Evolutionary conservation across 2,329 filamentous ascomycete species (phyloP), one percentile per base, ranked within the genome.

Genomic region (Exophiala sp.): DNA sequence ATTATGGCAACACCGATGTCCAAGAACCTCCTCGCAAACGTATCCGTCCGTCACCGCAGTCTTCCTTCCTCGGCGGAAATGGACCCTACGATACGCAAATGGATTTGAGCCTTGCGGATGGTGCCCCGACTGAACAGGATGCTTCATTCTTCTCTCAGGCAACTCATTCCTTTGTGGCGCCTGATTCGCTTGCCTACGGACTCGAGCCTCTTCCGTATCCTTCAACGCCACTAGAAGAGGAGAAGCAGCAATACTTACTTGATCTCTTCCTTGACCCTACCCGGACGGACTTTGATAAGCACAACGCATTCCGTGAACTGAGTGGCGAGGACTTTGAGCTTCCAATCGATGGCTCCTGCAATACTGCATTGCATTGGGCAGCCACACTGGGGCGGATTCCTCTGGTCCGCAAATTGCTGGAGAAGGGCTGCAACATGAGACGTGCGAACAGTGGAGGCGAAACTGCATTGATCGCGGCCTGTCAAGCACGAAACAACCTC

Each of bases 281-380:
- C 5, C 75, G 81, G 9, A 81, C 80, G 6, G 86, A 94, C 57
- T 83, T 77, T 56, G 78, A 82, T 1, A 82, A 84, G 48, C 85
- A 91, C 61, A 85, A 89, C 9, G 85, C 86, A 32, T 79, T 98
- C 32, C 76, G 82, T 41, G 82, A 82, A 8, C 76, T 96, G 48
- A 85, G 82, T 1, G 81, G 87, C 0, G 73, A 83, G 32, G 91
- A 98, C 59, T 78, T 97, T 18, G 93, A 98, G 63, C 85, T 93
- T 65, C 91, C 93, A 1, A 88, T 98, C 50, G 93, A 98, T 63
- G 79, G 84, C 21, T 88, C 88, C 52, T 88, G 66, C 19, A 73
- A 97, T 63, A 97, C 89, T 14, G 90, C 90, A 2, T 74, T 98
- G 34, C 91, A 97, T 64, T 98, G 93, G 93, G 93, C 93, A 2